Evolutionary conservation across 495 filamentous ascomycete genomes (phyloP).

Genomic region (Hypoxylon fuscum): DNA sequence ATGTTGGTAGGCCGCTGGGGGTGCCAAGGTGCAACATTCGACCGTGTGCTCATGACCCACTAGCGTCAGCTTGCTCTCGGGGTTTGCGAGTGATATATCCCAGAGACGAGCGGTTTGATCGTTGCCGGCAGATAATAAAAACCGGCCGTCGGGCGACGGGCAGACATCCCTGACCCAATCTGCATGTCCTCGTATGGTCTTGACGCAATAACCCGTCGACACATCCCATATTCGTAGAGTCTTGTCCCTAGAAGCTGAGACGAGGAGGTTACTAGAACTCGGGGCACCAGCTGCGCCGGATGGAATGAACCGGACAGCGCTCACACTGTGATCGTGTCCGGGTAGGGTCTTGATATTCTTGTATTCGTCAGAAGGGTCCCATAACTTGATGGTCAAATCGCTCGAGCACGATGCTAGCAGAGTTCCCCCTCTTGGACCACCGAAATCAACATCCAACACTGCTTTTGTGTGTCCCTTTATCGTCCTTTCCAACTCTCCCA

Average conservation of each 20-base stretch:
- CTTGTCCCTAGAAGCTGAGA: constrained; percentile 83
- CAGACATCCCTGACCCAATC: constrained; percentile 91
- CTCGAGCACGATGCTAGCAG: constrained; percentile 90
- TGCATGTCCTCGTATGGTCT: constrained; percentile 80
- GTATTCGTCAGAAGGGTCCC: constrained; percentile 94
- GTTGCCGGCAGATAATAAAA: constrained; percentile 80
- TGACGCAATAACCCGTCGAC: constrained; percentile 90
- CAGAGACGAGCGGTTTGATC: constrained; percentile 85
- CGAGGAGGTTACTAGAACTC: constrained; percentile 76
- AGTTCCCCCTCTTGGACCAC: constrained; percentile 84
- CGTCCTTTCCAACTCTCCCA: constrained; percentile 90
- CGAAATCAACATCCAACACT: constrained; percentile 90
- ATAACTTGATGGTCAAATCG: constrained; percentile 94
- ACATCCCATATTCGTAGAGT: constrained; percentile 91
- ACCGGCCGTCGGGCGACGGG: constrained; percentile 84
- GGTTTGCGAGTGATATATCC: constrained; percentile 76
- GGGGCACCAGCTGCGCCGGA: constrained; percentile 73
- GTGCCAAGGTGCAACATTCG: constrained; percentile 90
- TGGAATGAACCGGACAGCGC: constrained; percentile 87
- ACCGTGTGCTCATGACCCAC: constrained; percentile 90
- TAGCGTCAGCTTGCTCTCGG: constrained; percentile 81
- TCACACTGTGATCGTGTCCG: constrained; percentile 93
- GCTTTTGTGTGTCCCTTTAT: constrained; percentile 93
- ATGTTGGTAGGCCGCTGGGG: constrained; percentile 77
- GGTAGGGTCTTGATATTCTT: constrained; percentile 93